Conservation (phyloP, 2,329 filamentous ascomycete species). For the Sphaerulina musiva region DNA sequence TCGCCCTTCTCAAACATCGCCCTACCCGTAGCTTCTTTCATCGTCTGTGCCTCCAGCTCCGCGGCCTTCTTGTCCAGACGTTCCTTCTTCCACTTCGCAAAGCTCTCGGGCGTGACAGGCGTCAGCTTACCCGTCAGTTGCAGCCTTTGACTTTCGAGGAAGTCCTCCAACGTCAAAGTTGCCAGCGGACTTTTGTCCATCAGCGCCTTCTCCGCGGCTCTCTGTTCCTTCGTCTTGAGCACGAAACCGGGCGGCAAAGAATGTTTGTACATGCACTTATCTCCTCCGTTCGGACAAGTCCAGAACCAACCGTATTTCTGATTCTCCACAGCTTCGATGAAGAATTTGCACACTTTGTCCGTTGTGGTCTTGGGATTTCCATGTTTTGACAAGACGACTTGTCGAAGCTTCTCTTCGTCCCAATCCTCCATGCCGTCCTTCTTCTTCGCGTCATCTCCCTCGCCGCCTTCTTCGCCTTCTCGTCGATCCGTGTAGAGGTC, state of each 20-base stretch:
- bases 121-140: conserved; percentile 88
- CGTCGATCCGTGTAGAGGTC: conserved; percentile 82
- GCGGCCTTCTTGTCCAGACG: conserved; percentile 92
- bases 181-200: conserved; percentile 93
- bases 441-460: conserved; percentile 54
- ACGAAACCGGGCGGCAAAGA: conserved; percentile 91
- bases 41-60: conserved; percentile 79
- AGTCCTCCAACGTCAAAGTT: conserved; percentile 93
- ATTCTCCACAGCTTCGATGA: conserved; percentile 94
- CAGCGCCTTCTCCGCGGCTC: conserved; percentile 88
- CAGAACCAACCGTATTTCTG: conserved; percentile 99
- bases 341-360: conserved; percentile 98
- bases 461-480: conserved; percentile 62
- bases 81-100: conserved; percentile 96
- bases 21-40: conserved; percentile 92
- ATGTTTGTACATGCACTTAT: conserved; percentile 98
- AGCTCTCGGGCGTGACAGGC: conserved; percentile 85
- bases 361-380: conserved; percentile 92
- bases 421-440: conserved; percentile 95
- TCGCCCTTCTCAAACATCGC: conserved; percentile 95
- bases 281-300: conserved; percentile 90
- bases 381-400: conserved; percentile 90
- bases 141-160: conserved; percentile 90
- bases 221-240: conserved; percentile 95
- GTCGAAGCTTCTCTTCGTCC: conserved; percentile 92